Evolutionary conservation across 192 early-diverging fungal genomes (phyloP).

Genomic region (Kickxella alabastrina): DNA sequence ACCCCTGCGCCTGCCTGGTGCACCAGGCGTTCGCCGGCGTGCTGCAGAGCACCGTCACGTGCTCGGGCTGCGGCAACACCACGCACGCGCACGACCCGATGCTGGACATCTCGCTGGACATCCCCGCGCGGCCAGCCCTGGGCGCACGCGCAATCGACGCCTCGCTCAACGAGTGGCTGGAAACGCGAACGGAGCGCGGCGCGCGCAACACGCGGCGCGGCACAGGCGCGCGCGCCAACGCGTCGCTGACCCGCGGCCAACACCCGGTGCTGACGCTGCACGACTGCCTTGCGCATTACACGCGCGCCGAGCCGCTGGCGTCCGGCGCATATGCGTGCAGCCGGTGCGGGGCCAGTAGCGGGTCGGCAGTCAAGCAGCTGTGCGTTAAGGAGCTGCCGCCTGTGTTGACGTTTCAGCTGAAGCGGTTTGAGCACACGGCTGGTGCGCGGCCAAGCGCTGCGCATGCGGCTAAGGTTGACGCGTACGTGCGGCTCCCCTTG

Average conservation of each 20-base stretch:
- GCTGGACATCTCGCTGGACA: constrained; percentile 86
- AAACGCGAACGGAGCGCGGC: constrained; percentile 6
- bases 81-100: constrained; percentile 83
- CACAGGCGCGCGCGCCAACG: background rate
- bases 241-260: constrained; percentile 17
- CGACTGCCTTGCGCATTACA: constrained; percentile 60
- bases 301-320: constrained; percentile 75
- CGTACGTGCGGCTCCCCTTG: constrained; percentile 77
- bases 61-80: constrained; percentile 70
- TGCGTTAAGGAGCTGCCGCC: constrained; percentile 82
- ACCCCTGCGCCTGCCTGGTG: constrained; percentile 75
- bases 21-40: constrained; percentile 88
- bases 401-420: constrained; percentile 87
- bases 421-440: constrained; percentile 83
- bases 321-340: constrained; percentile 65
- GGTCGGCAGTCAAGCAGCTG: constrained; percentile 77
- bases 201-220: background rate
- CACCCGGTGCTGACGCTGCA: constrained; percentile 39
- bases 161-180: constrained; percentile 20
- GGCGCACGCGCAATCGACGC: constrained; percentile 21
- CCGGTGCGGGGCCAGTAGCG: constrained; percentile 56
- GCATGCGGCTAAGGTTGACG: constrained; percentile 74
- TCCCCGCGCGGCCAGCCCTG: constrained; percentile 46
- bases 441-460: background rate
- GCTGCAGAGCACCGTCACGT: constrained; percentile 88